Evolutionary conservation across 2,329 filamentous ascomycete species (phyloP).

Genomic region (Alternaria sp.): DNA sequence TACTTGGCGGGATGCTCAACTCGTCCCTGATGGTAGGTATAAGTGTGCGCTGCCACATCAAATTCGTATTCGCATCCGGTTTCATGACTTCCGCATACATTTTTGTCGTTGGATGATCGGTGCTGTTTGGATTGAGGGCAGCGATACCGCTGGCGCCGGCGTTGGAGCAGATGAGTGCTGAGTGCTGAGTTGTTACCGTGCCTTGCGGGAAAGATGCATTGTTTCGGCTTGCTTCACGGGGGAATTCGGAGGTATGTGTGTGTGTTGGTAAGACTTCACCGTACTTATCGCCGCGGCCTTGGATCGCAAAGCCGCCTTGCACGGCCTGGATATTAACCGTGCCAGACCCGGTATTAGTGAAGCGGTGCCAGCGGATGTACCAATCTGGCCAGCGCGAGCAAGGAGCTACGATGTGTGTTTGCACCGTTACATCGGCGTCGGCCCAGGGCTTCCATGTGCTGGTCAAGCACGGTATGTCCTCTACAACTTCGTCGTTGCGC

Average conservation of each 20-base stretch:
- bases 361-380: conserved; percentile 33
- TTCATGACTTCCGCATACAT: conserved; percentile 28
- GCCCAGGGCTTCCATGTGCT: conserved; percentile 41
- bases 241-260: neutral
- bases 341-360: conserved; percentile 15
- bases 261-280: conserved; percentile 28
- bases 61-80: conserved; percentile 45
- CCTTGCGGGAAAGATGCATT: conserved; percentile 23
- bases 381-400: conserved; percentile 38
- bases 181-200: conserved; percentile 9
- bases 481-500: neutral
- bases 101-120: neutral
- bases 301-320: conserved; percentile 41
- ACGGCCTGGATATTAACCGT: conserved; percentile 12
- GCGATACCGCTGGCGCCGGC: conserved; percentile 39
- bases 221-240: neutral
- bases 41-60: conserved; percentile 44
- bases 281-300: conserved; percentile 27
- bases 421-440: conserved; percentile 33
- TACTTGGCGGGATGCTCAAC: neutral
- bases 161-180: conserved; percentile 32
- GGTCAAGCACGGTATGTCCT: conserved; percentile 18
- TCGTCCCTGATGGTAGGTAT: conserved; percentile 33
- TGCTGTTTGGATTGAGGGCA: neutral
- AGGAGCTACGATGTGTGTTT: conserved; percentile 33